Conservation (phyloP, 768 basidiomycete species). For the Strobilomyces dryophilus region DNA sequence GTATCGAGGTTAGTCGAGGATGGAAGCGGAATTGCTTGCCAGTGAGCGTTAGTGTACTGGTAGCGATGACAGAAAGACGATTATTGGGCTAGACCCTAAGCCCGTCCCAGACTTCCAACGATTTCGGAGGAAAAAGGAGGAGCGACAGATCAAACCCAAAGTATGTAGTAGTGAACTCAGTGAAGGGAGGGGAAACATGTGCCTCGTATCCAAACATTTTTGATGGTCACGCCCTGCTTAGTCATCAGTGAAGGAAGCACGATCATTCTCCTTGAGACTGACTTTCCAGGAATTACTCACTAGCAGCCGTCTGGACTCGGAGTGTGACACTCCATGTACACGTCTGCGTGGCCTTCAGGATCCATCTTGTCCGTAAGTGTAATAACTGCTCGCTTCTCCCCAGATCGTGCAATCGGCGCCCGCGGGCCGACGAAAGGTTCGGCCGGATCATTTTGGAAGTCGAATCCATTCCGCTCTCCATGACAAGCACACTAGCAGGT, state of each 20-base stretch:
- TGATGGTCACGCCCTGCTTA: conserved; percentile 16
- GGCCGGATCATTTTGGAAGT: conserved; percentile 21
- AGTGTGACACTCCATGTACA: background rate
- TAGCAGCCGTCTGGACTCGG: background rate
- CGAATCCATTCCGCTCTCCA: conserved; percentile 3
- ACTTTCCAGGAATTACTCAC: conserved; percentile 16
- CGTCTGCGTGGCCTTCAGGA: background rate
- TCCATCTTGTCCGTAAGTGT: conserved; percentile 16
- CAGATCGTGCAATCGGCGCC: background rate
- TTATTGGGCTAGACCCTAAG: background rate
- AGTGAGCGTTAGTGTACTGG: background rate
- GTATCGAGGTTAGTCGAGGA: background rate
- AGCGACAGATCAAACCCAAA: conserved; percentile 1
- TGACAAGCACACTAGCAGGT: background rate
- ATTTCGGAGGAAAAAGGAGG: background rate
- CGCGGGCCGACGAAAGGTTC: background rate
- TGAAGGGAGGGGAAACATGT: background rate
- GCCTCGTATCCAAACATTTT: background rate
- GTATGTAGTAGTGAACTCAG: too few relatives aligned
- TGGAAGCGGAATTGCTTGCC: conserved; percentile 5
- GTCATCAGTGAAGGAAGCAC: conserved; percentile 10
- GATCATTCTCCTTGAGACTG: conserved; percentile 6
- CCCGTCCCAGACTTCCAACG: background rate
- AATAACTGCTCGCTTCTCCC: background rate
- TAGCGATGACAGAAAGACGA: background rate